Evolutionary conservation across 129 eudicot species (phyloP), one percentile per base, ranked within the genome.

Genomic region (Escallonia herrerae): DNA sequence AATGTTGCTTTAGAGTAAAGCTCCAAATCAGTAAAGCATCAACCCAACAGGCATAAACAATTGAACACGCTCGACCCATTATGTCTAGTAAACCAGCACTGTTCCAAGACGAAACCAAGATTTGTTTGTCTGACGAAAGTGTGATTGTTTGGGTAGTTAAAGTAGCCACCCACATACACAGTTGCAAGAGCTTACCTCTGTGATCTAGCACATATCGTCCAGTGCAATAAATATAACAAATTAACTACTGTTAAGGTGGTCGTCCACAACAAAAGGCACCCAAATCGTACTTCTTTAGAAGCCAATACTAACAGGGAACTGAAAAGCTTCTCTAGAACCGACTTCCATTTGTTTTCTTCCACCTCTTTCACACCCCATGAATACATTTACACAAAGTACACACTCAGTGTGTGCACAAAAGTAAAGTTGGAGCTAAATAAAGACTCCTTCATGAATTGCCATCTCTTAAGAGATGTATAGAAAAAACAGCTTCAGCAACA

Each of bases 251-350:
- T 53, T 6, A 40, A 47, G 15, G 10, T 60, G 13, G 66, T 43
- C 44, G 54, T 44, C 53, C 66, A 62, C 50, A 2, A 62, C 13
- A 62, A 4, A 5, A 62, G 44, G 40, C 53, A 43, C 40, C 66
- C 6, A 38, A 62, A 62, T 42, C 53, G n/a, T 62, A 62, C 52
- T 62, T 62, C 43, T 10, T 4, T 8, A 4, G 8, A 59, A 37
- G 44, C 12, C 49, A 58, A 11, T 5, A 33, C 38, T 22, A 22
- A 22, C 33, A 22, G 33, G 33, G 33, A 22, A 22, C 33, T 22
- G 14, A 11, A 60, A 62, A 45, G 66, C 66, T 42, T 62, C 39
- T n/a, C 14, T 11, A 12, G 7, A 53, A 53, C 33, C n/a, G 2
- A n/a, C 33, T 53, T 53, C 14, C n/a, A 53, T 53, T 53, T 4